Conservation (phyloP, 2,329 filamentous ascomycete genomes). For the Beauveria scarabaeidicola region DNA sequence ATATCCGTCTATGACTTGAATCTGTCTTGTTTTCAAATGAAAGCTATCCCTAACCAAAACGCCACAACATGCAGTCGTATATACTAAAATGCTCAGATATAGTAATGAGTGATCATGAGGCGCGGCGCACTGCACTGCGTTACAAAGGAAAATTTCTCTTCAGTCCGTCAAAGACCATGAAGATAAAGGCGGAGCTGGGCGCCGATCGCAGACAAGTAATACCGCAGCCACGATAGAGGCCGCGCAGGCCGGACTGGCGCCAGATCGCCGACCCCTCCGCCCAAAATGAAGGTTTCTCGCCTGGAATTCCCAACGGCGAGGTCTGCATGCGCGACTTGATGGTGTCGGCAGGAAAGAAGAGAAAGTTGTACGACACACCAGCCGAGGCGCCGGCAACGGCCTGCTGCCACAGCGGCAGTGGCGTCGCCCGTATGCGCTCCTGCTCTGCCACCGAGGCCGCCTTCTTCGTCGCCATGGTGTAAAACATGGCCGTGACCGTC, state of each 20-base stretch:
- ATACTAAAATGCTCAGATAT: constrained; percentile 1
- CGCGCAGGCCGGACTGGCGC: constrained; percentile 70
- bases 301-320: constrained; percentile 53
- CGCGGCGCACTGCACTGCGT: constrained; percentile 1
- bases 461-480: constrained; percentile 41
- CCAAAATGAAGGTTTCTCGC: constrained; percentile 58
- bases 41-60: not conserved
- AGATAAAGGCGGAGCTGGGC: constrained; percentile 96
- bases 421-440: constrained; percentile 34
- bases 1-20: not conserved
- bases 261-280: constrained; percentile 67
- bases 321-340: constrained; percentile 98
- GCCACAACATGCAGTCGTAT: constrained; percentile 6
- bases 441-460: constrained; percentile 32
- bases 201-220: constrained; percentile 83
- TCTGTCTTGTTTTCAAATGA: not conserved
- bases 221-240: constrained; percentile 88
- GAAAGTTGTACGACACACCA: constrained; percentile 90
- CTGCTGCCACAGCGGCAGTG: constrained; percentile 76
- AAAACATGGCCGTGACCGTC: constrained; percentile 64
- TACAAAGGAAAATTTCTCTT: constrained; percentile 56
- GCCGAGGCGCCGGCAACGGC: constrained; percentile 79
- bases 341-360: constrained; percentile 95
- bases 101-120: not conserved
- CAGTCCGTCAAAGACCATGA: constrained; percentile 86